Conservation (phyloP, 306 rosid species). For the Carpinus fangiana region DNA sequence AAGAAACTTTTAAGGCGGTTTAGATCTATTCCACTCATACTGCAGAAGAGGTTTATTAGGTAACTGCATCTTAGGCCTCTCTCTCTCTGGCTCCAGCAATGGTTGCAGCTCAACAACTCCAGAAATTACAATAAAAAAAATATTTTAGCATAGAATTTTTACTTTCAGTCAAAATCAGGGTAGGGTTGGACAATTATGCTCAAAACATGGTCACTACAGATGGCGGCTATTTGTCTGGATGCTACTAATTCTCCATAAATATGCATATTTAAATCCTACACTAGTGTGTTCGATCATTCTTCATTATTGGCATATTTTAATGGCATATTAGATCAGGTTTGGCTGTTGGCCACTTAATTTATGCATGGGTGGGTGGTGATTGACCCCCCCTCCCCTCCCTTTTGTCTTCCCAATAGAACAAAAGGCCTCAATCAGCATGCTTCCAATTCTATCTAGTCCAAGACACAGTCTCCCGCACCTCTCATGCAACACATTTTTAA, state of each 20-base stretch:
- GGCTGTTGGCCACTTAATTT: conserved; percentile 82
- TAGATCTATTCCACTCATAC: not conserved
- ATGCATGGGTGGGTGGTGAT: conserved; percentile 35
- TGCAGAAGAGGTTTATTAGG: not conserved
- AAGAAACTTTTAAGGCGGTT: not conserved
- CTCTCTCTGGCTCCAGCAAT: not conserved
- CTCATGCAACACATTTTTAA: conserved; percentile 25
- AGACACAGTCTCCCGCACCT: conserved; percentile 13
- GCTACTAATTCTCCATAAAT: conserved; percentile 47
- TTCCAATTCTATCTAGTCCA: conserved; percentile 30
- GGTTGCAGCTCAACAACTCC: conserved; percentile 16
- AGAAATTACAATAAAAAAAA: conserved; percentile 12
- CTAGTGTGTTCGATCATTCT: conserved; percentile 28
- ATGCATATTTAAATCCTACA: conserved; percentile 32
- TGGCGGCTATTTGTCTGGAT: conserved; percentile 58
- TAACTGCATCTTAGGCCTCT: not conserved
- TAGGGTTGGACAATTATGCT: conserved; percentile 31
- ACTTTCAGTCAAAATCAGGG: conserved; percentile 31
- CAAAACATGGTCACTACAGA: conserved; percentile 49
- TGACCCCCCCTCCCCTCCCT: conserved; percentile 22
- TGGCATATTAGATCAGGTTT: conserved; percentile 52
- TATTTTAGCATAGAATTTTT: not conserved
- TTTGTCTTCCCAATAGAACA: conserved; percentile 34
- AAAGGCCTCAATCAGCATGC: conserved; percentile 23
- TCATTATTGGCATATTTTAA: conserved; percentile 29